phyloP scores from a whole-genome alignment of 140 eudicot species.

The Oenanthe javanica region DNA sequence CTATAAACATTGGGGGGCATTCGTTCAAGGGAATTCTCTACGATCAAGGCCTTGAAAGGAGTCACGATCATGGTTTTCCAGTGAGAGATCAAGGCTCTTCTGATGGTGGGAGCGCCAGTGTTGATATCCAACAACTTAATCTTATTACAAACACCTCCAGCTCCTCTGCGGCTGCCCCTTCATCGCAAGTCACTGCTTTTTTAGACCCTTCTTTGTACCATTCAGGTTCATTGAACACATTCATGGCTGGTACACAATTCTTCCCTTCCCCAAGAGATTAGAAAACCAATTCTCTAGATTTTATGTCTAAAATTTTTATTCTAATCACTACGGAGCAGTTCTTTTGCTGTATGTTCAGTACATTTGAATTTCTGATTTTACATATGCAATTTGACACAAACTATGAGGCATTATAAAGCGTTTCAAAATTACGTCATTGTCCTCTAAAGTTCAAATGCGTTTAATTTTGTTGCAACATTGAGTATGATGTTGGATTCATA shows the following conservation, averaged over 20 bases:
- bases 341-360: too few relatives aligned
- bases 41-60: constrained; percentile 73
- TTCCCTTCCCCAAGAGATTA: constrained; percentile 62
- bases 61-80: constrained; percentile 50
- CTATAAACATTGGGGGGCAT: constrained; percentile 70
- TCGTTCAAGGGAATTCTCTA: constrained; percentile 69
- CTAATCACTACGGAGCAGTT: too few relatives aligned
- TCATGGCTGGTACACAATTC: constrained; percentile 72
- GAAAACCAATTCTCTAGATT: background rate
- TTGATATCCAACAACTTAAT: constrained; percentile 33
- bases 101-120: background rate
- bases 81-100: constrained; percentile 12
- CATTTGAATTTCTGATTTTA: too few relatives aligned
- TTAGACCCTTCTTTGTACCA: constrained; percentile 40
- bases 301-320: too few relatives aligned
- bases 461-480: too few relatives aligned
- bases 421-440: too few relatives aligned
- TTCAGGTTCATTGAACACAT: constrained; percentile 26
- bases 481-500: too few relatives aligned
- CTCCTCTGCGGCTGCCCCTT: constrained; percentile 10
- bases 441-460: too few relatives aligned
- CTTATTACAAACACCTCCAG: constrained; percentile 28
- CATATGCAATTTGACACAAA: too few relatives aligned
- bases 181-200: constrained; percentile 21
- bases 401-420: too few relatives aligned